These are phyloP conservation scores for Eimeria sp. DNA, from an alignment of 169 alveolate species.

Conservation along the genomic window DNA sequence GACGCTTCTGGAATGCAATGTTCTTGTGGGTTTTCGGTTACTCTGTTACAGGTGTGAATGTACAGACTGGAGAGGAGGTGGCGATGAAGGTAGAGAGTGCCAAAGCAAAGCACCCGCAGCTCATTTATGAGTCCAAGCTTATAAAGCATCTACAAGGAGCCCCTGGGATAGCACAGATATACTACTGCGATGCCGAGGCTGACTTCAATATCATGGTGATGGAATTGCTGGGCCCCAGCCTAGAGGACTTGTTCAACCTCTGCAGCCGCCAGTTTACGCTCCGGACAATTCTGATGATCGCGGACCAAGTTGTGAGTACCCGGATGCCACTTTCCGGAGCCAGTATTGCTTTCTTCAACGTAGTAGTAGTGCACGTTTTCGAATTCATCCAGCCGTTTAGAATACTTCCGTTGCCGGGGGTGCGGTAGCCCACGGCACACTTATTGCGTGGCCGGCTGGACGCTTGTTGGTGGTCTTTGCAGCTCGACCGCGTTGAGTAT, in stretches of 20 bases:
- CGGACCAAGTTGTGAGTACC: conserved; percentile 96
- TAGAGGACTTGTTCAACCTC: conserved; percentile 91
- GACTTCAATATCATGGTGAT: conserved; percentile 90
- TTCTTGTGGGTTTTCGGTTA: neutral
- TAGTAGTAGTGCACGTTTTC: neutral
- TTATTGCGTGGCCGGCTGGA: neutral
- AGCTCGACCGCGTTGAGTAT: conserved; percentile 95
- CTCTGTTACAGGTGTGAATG: conserved; percentile 57
- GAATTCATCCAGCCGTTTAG: neutral
- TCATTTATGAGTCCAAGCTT: conserved; percentile 86
- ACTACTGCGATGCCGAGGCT: conserved; percentile 85
- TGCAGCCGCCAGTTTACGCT: conserved; percentile 97
- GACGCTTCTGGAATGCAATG: neutral
- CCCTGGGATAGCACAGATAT: conserved; percentile 79
- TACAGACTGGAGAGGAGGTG: conserved; percentile 87
- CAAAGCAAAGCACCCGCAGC: conserved; percentile 90
- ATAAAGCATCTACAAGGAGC: conserved; percentile 84
- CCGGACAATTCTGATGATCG: conserved; percentile 97
- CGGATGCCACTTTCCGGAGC: neutral
- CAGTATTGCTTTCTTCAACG: neutral
- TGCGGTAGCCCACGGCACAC: neutral
- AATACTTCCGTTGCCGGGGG: neutral
- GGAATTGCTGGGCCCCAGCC: conserved; percentile 92
- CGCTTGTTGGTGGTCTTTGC: conserved; percentile 52
- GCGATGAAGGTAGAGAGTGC: conserved; percentile 85